Base-by-base conservation (phyloP, 352 stramenopile species). In the Globisporangium solare region DNA sequence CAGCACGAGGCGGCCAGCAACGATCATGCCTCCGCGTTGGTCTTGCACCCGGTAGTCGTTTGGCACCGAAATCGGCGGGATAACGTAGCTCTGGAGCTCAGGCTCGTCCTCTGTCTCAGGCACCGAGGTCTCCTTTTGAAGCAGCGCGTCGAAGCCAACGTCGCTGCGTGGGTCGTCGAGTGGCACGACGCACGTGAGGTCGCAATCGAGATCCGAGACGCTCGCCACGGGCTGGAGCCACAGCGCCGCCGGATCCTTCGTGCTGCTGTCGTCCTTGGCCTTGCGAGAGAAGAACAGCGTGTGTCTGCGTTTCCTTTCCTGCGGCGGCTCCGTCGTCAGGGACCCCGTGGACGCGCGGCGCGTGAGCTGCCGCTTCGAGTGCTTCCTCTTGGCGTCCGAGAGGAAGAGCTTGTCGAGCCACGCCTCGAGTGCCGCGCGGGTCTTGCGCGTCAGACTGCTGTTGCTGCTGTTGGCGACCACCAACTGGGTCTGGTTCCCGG, bases 51-150 rank as follows among this genome's bases (percentile, higher is more conserved):
- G 60, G 56, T 86, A 86, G 43, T 70, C 65, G 12, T 73, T 61
- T 18, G 78, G 78, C 39, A 88, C 71, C n/a, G 55, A 52, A 50
- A 88, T 73, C 1, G 78, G 78, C 45, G 73, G 75, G 35, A 54
- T 49, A 13, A 78, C 61, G 47, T 70, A 76, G 24, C n/a, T 24
- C 10, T 22, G 14, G 6, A 58, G n/a, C 40, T 40, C 37, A 4
- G 15, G 17, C 17, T 58, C 51, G 21, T 14, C 15, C 4, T 18
- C 7, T 5, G 10, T 3, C 7, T 58, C 39, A 8, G 39, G 39
- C 18, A 2, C 39, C 18, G 12, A 13, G 39, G 39, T 43, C 17
- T 43, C 39, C 39, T 1, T 10, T 13, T 43, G 3, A n/a, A 43
- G 10, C 27, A 10, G 4, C 4, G 37, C 11, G 8, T 42, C 37